A percentile compares a stretch with the other conserved stretches of the same genome.
Evolutionary conservation across 2,329 filamentous ascomycete genomes (phyloP).

Genomic region (Hymenoscyphus repandus): DNA sequence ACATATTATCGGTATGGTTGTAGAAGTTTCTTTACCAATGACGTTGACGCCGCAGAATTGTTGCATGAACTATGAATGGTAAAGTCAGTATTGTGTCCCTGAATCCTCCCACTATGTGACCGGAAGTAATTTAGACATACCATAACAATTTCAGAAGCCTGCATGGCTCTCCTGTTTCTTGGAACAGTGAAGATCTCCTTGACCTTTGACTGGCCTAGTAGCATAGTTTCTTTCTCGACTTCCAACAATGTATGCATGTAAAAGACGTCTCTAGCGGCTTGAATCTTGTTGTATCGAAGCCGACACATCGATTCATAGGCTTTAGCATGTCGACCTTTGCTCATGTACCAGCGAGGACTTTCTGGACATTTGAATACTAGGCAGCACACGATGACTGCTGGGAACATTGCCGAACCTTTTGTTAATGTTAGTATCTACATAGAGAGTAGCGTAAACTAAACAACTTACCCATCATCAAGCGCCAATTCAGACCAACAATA

Average conservation of each 20-base stretch:
- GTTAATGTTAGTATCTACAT: background rate
- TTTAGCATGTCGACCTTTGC: conserved; percentile 40
- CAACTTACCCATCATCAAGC: conserved; percentile 55
- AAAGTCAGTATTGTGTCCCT: too few relatives aligned
- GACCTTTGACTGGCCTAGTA: conserved; percentile 44
- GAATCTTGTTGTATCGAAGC: conserved; percentile 46
- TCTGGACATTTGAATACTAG: conserved; percentile 40
- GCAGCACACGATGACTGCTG: conserved; percentile 50
- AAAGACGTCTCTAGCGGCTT: conserved; percentile 51
- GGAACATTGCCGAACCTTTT: conserved; percentile 53
- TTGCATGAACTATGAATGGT: conserved; percentile 46
- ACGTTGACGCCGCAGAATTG: conserved; percentile 37
- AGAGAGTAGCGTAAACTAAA: background rate
- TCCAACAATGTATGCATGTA: conserved; percentile 54
- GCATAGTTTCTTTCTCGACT: conserved; percentile 47
- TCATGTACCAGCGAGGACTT: conserved; percentile 47
- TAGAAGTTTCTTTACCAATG: conserved; percentile 28
- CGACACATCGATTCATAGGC: conserved; percentile 43
- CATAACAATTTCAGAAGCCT: conserved; percentile 60
- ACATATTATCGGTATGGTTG: too few relatives aligned
- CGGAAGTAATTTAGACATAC: too few relatives aligned
- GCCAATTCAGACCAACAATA: conserved; percentile 58
- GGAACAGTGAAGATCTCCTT: conserved; percentile 55
- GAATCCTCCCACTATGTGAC: too few relatives aligned
- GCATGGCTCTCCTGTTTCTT: conserved; percentile 55